Conservation (phyloP, 2,329 filamentous ascomycete species). For the Aspergillus bombycis region DNA sequence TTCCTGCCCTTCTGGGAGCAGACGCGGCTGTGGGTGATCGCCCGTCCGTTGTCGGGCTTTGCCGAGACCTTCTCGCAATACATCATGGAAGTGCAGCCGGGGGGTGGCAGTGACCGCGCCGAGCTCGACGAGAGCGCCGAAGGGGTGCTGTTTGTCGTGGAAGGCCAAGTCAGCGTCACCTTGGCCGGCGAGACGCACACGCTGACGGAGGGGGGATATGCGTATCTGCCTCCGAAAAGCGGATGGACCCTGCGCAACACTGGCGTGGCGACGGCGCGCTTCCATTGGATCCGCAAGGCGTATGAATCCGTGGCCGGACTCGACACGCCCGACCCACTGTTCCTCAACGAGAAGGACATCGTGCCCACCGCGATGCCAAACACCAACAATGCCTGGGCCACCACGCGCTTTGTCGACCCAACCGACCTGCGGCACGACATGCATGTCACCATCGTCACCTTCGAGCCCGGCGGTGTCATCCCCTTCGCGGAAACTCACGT, state of each 20-base stretch:
- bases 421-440: constrained; percentile 29
- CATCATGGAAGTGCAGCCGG: constrained; percentile 30
- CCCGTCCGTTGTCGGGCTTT: constrained; percentile 28
- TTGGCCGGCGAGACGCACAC: constrained; percentile 20
- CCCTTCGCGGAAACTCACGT: constrained; percentile 30
- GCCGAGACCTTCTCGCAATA: constrained; percentile 33
- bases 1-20: constrained; percentile 31
- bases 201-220: constrained; percentile 28
- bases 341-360: constrained; percentile 29
- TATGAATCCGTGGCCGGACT: constrained; percentile 26
- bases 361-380: constrained; percentile 26
- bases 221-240: constrained; percentile 27
- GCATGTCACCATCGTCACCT: constrained; percentile 30
- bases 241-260: constrained; percentile 28
- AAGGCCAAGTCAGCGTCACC: constrained; percentile 26
- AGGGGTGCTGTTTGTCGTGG: constrained; percentile 28
- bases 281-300: constrained; percentile 30
- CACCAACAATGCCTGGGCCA: constrained; percentile 28
- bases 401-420: constrained; percentile 29
- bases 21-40: constrained; percentile 30
- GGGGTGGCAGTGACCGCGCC: constrained; percentile 27
- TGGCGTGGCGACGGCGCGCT: constrained; percentile 23
- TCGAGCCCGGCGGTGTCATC: constrained; percentile 28
- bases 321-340: constrained; percentile 27
- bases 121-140: constrained; percentile 25